A percentile compares a stretch with the other conserved stretches of the same genome.
phyloP scores from a whole-genome alignment of 768 basidiomycete genomes.

The Suillus clintonianus region DNA sequence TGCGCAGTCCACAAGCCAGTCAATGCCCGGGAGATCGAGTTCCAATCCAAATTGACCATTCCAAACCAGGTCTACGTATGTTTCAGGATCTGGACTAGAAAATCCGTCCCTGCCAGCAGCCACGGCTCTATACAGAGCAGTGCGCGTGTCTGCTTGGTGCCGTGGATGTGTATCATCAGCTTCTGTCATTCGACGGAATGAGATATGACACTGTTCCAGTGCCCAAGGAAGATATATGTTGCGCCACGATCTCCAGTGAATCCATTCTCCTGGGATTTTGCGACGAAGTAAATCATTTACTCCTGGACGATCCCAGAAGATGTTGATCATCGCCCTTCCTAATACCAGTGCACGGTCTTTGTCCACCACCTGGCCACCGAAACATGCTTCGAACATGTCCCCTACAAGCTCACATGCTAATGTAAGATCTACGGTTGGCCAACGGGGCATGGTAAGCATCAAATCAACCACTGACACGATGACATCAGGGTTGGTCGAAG shows the following conservation, averaged over 20 bases:
- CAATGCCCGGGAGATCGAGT: neutral
- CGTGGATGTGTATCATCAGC: neutral
- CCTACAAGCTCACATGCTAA: neutral
- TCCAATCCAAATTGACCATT: neutral
- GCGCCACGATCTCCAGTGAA: neutral
- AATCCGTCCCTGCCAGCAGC: no score
- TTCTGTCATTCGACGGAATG: neutral
- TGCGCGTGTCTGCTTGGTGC: neutral
- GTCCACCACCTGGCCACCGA: no score
- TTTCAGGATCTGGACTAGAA: neutral
- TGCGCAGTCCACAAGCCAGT: neutral
- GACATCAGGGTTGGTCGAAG: slow-evolving; percentile 13
- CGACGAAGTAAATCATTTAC: neutral
- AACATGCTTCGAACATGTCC: neutral
- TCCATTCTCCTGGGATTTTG: neutral
- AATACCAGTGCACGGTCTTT: no score
- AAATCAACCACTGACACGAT: neutral
- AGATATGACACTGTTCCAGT: neutral
- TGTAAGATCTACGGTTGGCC: no score
- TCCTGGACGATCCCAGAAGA: neutral
- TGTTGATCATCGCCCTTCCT: neutral
- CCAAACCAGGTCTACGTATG: neutral
- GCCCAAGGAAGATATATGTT: neutral
- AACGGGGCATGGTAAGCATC: slow-evolving; percentile 4
- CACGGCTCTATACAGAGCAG: neutral